Percentiles rank a stretch among this genome's conserved stretches.
Conservation (phyloP, 139 green algal genomes). For the Deuterostichococcus epilithicus region DNA sequence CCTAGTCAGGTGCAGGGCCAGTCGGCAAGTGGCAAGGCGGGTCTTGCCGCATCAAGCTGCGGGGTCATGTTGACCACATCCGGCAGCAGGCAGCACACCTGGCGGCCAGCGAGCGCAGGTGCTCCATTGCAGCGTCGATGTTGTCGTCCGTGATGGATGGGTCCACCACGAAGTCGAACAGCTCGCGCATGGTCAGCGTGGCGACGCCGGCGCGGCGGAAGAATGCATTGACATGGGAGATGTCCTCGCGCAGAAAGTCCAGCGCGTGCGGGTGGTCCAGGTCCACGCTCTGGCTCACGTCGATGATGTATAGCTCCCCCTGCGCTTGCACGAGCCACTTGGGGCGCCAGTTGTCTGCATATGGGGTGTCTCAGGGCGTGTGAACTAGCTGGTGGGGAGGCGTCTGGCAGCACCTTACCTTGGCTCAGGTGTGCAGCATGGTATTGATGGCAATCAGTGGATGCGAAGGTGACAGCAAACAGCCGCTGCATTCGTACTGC, state of each 20-base stretch:
- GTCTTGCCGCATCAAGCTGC: no score
- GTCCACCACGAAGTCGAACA: conserved; percentile 98
- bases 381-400: no score
- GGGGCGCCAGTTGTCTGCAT: no score
- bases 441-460: no score
- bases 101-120: conserved; percentile 57
- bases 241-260: conserved; percentile 96
- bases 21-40: no score
- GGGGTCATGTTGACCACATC: background rate
- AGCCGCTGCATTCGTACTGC: no score
- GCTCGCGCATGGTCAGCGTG: conserved; percentile 79
- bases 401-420: no score
- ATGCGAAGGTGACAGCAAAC: no score
- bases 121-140: conserved; percentile 76
- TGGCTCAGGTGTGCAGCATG: no score
- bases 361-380: no score
- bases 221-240: conserved; percentile 88
- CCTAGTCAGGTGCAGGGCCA: no score
- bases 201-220: conserved; percentile 78
- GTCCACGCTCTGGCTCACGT: conserved; percentile 96
- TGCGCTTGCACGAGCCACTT: conserved; percentile 26
- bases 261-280: conserved; percentile 95
- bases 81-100: conserved; percentile 33
- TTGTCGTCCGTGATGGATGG: conserved; percentile 74
- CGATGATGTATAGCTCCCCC: conserved; percentile 80